Conservation (phyloP, 1,284 basidiomycete species). For the Salmacisia buchloeana region DNA sequence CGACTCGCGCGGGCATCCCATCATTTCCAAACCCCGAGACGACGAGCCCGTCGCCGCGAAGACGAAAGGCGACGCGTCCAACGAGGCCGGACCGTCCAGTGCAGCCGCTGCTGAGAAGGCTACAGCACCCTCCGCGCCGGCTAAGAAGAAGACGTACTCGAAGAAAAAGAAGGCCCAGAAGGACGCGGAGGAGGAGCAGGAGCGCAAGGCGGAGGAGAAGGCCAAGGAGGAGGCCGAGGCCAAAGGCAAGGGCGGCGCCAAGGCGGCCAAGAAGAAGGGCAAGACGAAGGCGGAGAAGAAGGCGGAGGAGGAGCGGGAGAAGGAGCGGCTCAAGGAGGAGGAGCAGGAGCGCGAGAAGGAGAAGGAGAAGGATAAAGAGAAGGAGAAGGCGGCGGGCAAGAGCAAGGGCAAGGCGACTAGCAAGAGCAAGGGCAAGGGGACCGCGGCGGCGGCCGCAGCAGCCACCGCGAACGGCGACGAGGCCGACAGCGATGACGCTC, state of each 20-base stretch:
- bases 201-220: conserved; percentile 13
- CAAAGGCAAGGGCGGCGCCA: conserved; percentile 8
- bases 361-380: conserved; percentile 30
- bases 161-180: conserved; percentile 36
- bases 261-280: conserved; percentile 26
- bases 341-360: conserved; percentile 24
- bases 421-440: conserved; percentile 29
- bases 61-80: conserved; percentile 12
- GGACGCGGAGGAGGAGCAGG: conserved; percentile 29
- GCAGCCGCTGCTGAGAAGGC: conserved; percentile 16
- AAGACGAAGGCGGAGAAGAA: conserved; percentile 27
- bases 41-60: conserved; percentile 19
- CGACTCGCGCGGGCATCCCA: neutral
- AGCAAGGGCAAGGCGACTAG: conserved; percentile 18
- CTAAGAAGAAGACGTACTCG: conserved; percentile 28
- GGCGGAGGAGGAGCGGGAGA: conserved; percentile 10
- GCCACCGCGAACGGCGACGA: conserved; percentile 6
- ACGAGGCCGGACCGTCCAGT: conserved; percentile 21
- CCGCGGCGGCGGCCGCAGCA: conserved; percentile 16
- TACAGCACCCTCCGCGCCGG: conserved; percentile 1
- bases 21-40: neutral
- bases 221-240: conserved; percentile 17
- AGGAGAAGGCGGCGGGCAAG: conserved; percentile 39
- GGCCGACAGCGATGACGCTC: neutral
- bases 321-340: conserved; percentile 20